Percentiles rank a stretch among this genome's conserved stretches.
These are phyloP conservation scores for Saitoella complicata DNA, from an alignment of 805 yeast genomes.

Conservation along the genomic window DNA sequence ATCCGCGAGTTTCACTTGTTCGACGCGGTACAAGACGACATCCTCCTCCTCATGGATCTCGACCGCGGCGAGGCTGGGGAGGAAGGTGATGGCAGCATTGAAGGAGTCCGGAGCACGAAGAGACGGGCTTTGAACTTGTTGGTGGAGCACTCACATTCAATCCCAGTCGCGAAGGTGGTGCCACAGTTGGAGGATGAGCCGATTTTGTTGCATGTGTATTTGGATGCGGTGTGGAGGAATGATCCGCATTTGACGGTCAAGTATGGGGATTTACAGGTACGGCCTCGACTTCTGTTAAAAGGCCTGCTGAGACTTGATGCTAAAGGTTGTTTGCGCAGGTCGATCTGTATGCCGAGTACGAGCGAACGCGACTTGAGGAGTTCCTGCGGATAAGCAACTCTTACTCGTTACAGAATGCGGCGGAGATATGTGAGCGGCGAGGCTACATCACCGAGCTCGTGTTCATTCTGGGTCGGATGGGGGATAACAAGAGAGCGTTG, in stretches of 20 bases:
- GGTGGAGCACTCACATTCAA: neutral
- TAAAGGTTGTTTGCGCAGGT: conserved; percentile 19
- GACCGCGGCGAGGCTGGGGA: neutral
- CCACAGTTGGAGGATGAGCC: conserved; percentile 15
- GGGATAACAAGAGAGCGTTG: conserved; percentile 63
- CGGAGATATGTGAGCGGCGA: conserved; percentile 41
- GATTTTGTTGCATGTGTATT: neutral
- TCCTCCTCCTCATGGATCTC: neutral
- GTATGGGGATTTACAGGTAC: conserved; percentile 45
- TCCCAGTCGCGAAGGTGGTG: conserved; percentile 34
- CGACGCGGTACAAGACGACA: neutral
- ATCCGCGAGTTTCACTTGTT: conserved; percentile 45
- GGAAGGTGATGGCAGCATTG: neutral
- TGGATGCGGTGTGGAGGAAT: neutral
- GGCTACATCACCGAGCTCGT: conserved; percentile 56
- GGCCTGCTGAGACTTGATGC: too few relatives aligned
- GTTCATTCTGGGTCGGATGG: conserved; percentile 64
- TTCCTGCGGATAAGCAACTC: conserved; percentile 42
- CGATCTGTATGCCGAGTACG: conserved; percentile 45
- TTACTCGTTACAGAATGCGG: conserved; percentile 51
- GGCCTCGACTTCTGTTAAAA: too few relatives aligned
- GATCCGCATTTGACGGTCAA: conserved; percentile 33
- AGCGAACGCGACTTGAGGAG: conserved; percentile 36
- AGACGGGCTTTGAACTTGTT: neutral
- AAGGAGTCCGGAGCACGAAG: too few relatives aligned